These are phyloP conservation scores for Tieghemiomyces parasiticus DNA, from an alignment of 192 early-diverging fungal species.

Conservation along the genomic window DNA sequence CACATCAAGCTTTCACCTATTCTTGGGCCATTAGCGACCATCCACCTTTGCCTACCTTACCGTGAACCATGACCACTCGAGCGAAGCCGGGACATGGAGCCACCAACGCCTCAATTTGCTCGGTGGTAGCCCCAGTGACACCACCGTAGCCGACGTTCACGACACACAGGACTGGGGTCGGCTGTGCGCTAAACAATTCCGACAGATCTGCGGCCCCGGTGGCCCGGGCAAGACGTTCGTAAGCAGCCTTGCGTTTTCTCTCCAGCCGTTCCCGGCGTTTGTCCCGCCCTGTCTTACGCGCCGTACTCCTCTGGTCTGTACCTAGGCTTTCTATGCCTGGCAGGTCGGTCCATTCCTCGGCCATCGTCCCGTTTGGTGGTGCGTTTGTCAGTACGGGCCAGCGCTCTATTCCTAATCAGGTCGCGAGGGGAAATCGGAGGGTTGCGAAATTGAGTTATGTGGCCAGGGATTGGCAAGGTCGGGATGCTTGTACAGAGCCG, in stretches of 20 bases:
- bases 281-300: no score
- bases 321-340: no score
- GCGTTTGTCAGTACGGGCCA: no score
- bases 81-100: conserved; percentile 16
- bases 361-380: no score
- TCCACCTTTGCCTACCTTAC: conserved; percentile 10
- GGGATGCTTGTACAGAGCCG: no score
- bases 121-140: conserved; percentile 17
- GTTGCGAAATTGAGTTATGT: no score
- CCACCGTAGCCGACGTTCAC: conserved; percentile 19
- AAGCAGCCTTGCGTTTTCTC: conserved; percentile 1
- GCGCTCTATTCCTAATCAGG: no score
- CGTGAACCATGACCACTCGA: conserved; percentile 20
- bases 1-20: no score
- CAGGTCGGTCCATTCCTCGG: no score
- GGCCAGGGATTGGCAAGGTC: no score
- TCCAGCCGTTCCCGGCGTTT: conserved; percentile 3
- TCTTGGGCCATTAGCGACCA: neutral
- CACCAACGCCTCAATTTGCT: conserved; percentile 20
- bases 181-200: neutral
- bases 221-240: neutral
- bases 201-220: neutral
- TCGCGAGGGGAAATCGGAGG: no score
- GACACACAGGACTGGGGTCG: conserved; percentile 13
- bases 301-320: no score